These are phyloP conservation scores for Mortierella sp. DNA, from an alignment of 371 early-diverging fungal genomes.

Conservation along the genomic window DNA sequence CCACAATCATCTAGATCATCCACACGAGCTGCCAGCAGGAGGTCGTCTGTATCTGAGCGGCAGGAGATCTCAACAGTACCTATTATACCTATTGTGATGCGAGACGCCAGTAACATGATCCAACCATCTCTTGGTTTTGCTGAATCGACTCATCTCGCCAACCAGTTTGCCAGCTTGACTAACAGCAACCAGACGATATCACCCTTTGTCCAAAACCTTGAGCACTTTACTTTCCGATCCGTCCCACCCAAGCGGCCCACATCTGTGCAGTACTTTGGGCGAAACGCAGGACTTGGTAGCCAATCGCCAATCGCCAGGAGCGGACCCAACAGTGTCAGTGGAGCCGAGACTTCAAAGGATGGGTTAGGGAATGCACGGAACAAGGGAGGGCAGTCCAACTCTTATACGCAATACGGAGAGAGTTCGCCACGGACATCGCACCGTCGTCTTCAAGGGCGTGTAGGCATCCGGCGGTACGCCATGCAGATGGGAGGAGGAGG, in stretches of 20 bases:
- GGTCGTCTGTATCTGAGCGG: conserved; percentile 22
- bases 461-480: conserved; percentile 46
- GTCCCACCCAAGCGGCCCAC: conserved; percentile 59
- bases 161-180: conserved; percentile 84
- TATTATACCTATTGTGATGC: conserved; percentile 51
- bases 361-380: conserved; percentile 16
- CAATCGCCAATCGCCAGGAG: conserved; percentile 22
- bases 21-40: conserved; percentile 7
- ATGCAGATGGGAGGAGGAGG: conserved; percentile 51
- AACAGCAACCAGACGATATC: conserved; percentile 86
- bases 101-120: conserved; percentile 62
- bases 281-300: background rate
- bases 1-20: too few relatives aligned
- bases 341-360: conserved; percentile 19
- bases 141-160: conserved; percentile 65
- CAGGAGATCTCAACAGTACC: conserved; percentile 17
- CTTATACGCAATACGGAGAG: conserved; percentile 22
- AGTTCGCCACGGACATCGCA: conserved; percentile 46
- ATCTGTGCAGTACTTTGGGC: conserved; percentile 50
- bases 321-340: conserved; percentile 21
- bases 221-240: conserved; percentile 83
- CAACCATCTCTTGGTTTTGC: conserved; percentile 76
- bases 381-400: conserved; percentile 10
- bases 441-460: conserved; percentile 40
- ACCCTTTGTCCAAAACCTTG: conserved; percentile 78